Conservation (phyloP, 495 filamentous ascomycete genomes). For the Trichocladium uniseriatum region DNA sequence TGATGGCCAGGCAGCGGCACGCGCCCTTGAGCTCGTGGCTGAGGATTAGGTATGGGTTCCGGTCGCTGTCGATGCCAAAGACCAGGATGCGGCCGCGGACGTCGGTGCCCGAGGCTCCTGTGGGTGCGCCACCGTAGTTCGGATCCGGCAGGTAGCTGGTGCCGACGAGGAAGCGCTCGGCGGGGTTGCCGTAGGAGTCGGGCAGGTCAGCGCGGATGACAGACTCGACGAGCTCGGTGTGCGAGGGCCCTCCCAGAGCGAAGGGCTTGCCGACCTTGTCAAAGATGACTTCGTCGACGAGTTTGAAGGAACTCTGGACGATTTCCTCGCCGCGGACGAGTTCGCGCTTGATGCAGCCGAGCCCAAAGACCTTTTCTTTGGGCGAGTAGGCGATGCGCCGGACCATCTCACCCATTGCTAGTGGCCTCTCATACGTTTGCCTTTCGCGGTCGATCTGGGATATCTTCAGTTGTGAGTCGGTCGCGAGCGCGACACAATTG, state of each 20-base stretch:
- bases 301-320: constrained; percentile 38
- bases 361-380: constrained; percentile 67
- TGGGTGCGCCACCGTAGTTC: constrained; percentile 7
- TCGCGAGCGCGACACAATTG: constrained; percentile 69
- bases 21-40: constrained; percentile 59
- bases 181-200: constrained; percentile 49
- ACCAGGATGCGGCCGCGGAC: constrained; percentile 71
- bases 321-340: constrained; percentile 39
- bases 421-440: constrained; percentile 73
- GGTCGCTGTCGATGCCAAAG: constrained; percentile 68
- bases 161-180: constrained; percentile 81
- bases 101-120: constrained; percentile 17
- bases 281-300: constrained; percentile 47
- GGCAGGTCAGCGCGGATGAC: constrained; percentile 70
- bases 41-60: constrained; percentile 56
- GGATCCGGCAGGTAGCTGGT: constrained; percentile 67
- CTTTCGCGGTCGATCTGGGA: constrained; percentile 73
- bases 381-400: constrained; percentile 80
- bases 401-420: constrained; percentile 72
- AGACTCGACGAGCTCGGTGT: constrained; percentile 74
- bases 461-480: constrained; percentile 66
- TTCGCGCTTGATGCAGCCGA: constrained; percentile 70
- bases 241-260: constrained; percentile 35
- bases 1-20: constrained; percentile 66
- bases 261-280: constrained; percentile 35